A percentile compares a stretch with the other conserved stretches of the same genome.
phyloP scores from a whole-genome alignment of 441 rosid genomes.

The Corymbia citriodora region DNA sequence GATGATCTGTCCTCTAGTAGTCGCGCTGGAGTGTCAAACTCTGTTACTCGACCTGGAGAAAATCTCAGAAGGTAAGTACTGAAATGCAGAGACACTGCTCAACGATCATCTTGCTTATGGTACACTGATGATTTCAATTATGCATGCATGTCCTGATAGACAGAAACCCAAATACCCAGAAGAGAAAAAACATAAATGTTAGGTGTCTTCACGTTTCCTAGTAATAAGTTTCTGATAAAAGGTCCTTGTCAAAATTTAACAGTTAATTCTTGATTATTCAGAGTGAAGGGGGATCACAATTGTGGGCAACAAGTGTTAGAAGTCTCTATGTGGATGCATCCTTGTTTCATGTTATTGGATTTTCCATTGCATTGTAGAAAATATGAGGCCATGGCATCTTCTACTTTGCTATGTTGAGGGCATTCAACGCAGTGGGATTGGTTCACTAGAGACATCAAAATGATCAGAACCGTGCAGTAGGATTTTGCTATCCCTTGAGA shows the following conservation, averaged over 20 bases:
- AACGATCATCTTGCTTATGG: background rate
- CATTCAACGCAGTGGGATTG: background rate
- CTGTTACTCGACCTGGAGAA: conserved; percentile 85
- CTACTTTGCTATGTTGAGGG: background rate
- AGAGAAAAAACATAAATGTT: background rate
- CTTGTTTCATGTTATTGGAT: background rate
- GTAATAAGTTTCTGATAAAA: background rate
- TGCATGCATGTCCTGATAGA: background rate
- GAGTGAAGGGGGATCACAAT: background rate
- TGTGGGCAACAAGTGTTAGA: background rate
- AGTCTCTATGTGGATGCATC: background rate
- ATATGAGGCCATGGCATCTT: background rate
- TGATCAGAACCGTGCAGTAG: background rate
- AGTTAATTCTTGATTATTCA: background rate
- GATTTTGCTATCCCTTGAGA: background rate
- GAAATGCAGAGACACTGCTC: background rate
- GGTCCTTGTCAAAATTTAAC: background rate
- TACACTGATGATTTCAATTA: background rate
- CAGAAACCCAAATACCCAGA: background rate
- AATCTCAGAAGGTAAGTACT: background rate
- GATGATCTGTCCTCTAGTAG: conserved; percentile 94
- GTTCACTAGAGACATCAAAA: background rate
- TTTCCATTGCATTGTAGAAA: background rate
- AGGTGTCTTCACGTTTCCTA: background rate
- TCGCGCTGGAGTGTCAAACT: conserved; percentile 78